Percentiles rank a stretch among this genome's conserved stretches.
These are phyloP conservation scores for Aspergillus transmontanensis DNA, from an alignment of 2,329 filamentous ascomycete genomes.

Conservation along the genomic window DNA sequence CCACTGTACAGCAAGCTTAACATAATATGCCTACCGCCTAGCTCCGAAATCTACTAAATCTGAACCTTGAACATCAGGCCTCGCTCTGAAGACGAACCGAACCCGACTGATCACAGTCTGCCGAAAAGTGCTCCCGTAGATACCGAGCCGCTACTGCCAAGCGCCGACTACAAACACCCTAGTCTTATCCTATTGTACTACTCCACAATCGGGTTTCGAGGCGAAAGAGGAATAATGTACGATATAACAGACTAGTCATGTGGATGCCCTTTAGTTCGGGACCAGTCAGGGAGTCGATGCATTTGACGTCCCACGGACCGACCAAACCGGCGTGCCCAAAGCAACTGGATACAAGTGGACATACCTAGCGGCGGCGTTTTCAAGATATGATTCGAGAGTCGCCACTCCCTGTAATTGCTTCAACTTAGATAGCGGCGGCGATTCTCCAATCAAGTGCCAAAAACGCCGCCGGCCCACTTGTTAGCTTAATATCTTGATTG, in stretches of 20 bases:
- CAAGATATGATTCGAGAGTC: not conserved
- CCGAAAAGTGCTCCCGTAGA: not conserved
- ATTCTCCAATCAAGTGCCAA: not conserved
- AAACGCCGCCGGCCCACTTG: not conserved
- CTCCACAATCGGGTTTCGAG: not conserved
- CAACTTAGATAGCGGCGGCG: too few species aligned
- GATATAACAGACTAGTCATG: not conserved
- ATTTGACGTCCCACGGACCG: not conserved
- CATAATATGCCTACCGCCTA: not conserved
- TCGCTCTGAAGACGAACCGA: not conserved
- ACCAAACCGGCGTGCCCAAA: too few species aligned
- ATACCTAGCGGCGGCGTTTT: not conserved
- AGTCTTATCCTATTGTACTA: not conserved
- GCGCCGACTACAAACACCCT: not conserved
- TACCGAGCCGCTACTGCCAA: not conserved
- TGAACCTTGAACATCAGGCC: not conserved
- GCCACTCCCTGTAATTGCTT: too few species aligned
- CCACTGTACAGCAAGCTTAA: not conserved
- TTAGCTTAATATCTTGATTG: not conserved
- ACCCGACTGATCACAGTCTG: not conserved
- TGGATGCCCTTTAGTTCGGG: not conserved
- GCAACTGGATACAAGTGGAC: too few species aligned
- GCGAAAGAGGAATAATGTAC: not conserved
- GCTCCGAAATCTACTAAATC: not conserved
- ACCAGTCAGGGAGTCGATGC: not conserved